phyloP scores from a whole-genome alignment of 2,329 filamentous ascomycete species.

The Bimuria novae-zelandiae region DNA sequence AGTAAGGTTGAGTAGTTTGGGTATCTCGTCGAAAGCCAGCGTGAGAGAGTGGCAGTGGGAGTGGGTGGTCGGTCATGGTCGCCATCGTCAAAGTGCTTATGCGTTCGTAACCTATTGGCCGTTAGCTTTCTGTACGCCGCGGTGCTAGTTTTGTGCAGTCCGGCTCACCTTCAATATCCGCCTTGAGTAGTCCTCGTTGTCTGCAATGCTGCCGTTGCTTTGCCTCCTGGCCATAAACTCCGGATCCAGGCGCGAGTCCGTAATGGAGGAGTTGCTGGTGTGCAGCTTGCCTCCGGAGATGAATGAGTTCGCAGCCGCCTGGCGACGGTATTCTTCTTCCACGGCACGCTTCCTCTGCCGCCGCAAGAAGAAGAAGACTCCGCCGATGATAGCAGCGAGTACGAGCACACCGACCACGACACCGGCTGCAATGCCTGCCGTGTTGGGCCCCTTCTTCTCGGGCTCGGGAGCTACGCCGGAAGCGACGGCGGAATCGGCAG shows the following conservation, averaged over 20 bases:
- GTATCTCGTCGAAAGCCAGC: slow-evolving; percentile 16
- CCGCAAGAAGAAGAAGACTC: slow-evolving; percentile 73
- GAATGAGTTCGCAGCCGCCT: slow-evolving; percentile 78
- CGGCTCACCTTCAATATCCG: slow-evolving; percentile 84
- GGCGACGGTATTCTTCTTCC: slow-evolving; percentile 83
- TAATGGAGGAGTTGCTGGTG: slow-evolving; percentile 70
- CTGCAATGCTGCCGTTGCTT: slow-evolving; percentile 94
- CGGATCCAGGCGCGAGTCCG: slow-evolving; percentile 84
- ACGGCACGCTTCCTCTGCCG: slow-evolving; percentile 76
- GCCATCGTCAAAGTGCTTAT: slow-evolving; percentile 28
- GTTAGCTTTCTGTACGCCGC: slow-evolving; percentile 11
- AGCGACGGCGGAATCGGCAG: slow-evolving; percentile 21
- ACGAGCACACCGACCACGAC: slow-evolving; percentile 83
- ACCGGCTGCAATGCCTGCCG: slow-evolving; percentile 83
- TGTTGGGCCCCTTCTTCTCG: slow-evolving; percentile 61
- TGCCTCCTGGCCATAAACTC: slow-evolving; percentile 79
- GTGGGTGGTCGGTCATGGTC: slow-evolving; percentile 10
- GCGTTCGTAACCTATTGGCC: slow-evolving; percentile 43
- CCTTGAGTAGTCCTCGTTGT: slow-evolving; percentile 95
- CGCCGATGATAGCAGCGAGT: slow-evolving; percentile 68
- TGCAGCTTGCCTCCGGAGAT: slow-evolving; percentile 63
- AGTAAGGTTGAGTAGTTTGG: slow-evolving; percentile 7
- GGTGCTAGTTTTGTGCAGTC: background rate
- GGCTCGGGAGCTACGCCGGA: slow-evolving; percentile 47
- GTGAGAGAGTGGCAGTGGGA: slow-evolving; percentile 6